Base-by-base conservation (phyloP, 371 early-diverging fungal species). In the Rhizopus arrhizus region DNA sequence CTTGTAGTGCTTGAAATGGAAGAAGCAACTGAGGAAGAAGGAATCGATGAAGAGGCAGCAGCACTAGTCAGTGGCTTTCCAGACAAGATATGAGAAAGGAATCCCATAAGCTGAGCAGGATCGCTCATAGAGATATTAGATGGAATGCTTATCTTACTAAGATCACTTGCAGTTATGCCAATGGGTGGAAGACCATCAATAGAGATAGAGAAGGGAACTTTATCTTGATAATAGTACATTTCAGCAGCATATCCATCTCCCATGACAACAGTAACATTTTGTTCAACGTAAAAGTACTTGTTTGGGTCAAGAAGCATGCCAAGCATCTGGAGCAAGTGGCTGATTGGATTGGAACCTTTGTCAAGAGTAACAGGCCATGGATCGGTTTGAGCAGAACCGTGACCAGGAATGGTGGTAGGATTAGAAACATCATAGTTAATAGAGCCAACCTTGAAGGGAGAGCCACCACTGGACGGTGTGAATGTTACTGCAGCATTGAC, bases 171-270 rank as follows among this genome's bases (percentile, higher is more conserved):
- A 46, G 48, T 48, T 7, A 48, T 48, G 28, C 49, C 51, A 51
- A 40, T 35, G 16, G 38, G 57, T 29, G 28, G 41, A 48, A 62
- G 38, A 7, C 42, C 36, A 49, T 58, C 55, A 13, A 66, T 50
- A 29, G 53, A 34, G 4, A 73, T 45, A 2, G 43, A 43, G 41
- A 45, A 56, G 3, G 69, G 69, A 33, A 73, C 71, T 12, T 66
- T 63, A 8, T 66, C 47, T 49, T 75, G 76, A 35, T 42, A 52
- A 34, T 79, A 73, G n/a, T 56, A 58, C 60, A 79, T 53, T 4
- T 62, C 51, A 31, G 54, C 33, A 53, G 59, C 58, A 58, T 64
- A 76, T 6, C 65, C 66, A 36, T 64, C 58, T 32, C 62, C 71
- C 31, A 73, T 57, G 62, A 64, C 22, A 29, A 61, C 61, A 12